These are phyloP conservation scores for Cyberlindnera xylosilytica DNA, from an alignment of 805 yeast species.

Conservation along the genomic window DNA sequence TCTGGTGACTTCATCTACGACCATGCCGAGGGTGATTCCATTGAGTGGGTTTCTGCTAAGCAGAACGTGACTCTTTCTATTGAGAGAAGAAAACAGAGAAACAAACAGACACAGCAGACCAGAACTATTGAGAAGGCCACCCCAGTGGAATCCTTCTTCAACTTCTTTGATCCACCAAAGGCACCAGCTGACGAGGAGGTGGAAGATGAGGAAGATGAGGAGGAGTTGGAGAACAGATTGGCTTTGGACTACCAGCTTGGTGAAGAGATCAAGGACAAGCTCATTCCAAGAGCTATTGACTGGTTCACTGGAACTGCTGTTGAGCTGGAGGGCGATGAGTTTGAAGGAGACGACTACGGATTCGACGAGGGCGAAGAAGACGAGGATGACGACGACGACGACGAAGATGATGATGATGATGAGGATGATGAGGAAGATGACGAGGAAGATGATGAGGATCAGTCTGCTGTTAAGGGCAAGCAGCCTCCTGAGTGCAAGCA, in stretches of 20 bases:
- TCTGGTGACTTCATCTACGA: slow-evolving; percentile 96
- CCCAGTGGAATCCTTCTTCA: slow-evolving; percentile 93
- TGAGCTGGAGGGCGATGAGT: slow-evolving; percentile 68
- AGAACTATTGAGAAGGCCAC: slow-evolving; percentile 92
- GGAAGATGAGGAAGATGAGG: slow-evolving; percentile 59
- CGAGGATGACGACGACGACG: slow-evolving; percentile 33
- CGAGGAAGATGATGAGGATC: slow-evolving; percentile 4
- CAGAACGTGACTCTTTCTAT: slow-evolving; percentile 79
- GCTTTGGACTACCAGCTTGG: slow-evolving; percentile 95
- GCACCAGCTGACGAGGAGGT: slow-evolving; percentile 54
- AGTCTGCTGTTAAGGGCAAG: slow-evolving; percentile 32
- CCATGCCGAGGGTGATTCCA: slow-evolving; percentile 88
- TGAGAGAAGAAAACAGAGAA: slow-evolving; percentile 96
- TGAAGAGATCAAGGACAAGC: slow-evolving; percentile 92
- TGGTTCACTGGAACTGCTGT: slow-evolving; percentile 99
- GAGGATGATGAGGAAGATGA: slow-evolving; percentile 2
- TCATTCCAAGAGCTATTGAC: slow-evolving; percentile 94
- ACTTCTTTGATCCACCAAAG: slow-evolving; percentile 92
- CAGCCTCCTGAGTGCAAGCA: slow-evolving; percentile 80
- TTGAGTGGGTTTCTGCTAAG: slow-evolving; percentile 80
- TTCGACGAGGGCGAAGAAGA: slow-evolving; percentile 36
- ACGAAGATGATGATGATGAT: slow-evolving; percentile 17
- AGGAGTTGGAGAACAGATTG: slow-evolving; percentile 76
- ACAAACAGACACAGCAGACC: slow-evolving; percentile 93
- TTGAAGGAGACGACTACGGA: slow-evolving; percentile 41